Base-by-base conservation (phyloP, 2,329 filamentous ascomycete genomes). In the Alternaria sp. region DNA sequence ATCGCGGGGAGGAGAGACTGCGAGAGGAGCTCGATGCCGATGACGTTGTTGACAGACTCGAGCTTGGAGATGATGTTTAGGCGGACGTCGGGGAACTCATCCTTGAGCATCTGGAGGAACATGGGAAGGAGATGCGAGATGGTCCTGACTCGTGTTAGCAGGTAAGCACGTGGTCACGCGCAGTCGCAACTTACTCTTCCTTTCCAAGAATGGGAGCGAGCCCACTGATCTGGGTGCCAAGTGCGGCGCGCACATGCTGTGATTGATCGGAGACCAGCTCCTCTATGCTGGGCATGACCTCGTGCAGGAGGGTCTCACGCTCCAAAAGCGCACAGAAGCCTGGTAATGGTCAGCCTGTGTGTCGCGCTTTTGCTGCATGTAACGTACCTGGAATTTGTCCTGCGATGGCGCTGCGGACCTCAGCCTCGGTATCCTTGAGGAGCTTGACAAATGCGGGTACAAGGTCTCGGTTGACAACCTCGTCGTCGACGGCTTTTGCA, bases 11-110 rank as follows among this genome's bases (percentile, higher is more conserved):
- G 91, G 58, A 99, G 90, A 23, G 95, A 97, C 81, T 98, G 94
- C 50, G 96, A 97, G 54, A 99, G 90, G 18, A 97, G 88, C 66
- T 99, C 96, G 81, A 99, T 99, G 66, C 96, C 96, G 79, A 99
- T 99, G 64, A 99, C 92, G 83, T 97, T 93, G 84, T 99, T 99
- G 69, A 99, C 96, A 67, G 96, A 88, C 84, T 99, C 96, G 59
- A 99, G 89, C 83, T 99, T 99, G n/a, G 96, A 98, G 77, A 99
- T 99, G 80, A 99, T 99, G 83, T 99, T 97, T 63, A 99, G 89
- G 67, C 96, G 92, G 55, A 99, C 96, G 79, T 99, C 96, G 21
- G 96, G 96, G 81, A 97, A 98, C 78, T 99, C 96, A 76, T 99
- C 96, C 87, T 98, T 99, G 75, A 99, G 90, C 96, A 99, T 99